Percentiles rank a stretch among this genome's conserved stretches.
Evolutionary conservation across 1,139 yeast genomes (phyloP).

Genomic region (Geotrichum carabidarum): DNA sequence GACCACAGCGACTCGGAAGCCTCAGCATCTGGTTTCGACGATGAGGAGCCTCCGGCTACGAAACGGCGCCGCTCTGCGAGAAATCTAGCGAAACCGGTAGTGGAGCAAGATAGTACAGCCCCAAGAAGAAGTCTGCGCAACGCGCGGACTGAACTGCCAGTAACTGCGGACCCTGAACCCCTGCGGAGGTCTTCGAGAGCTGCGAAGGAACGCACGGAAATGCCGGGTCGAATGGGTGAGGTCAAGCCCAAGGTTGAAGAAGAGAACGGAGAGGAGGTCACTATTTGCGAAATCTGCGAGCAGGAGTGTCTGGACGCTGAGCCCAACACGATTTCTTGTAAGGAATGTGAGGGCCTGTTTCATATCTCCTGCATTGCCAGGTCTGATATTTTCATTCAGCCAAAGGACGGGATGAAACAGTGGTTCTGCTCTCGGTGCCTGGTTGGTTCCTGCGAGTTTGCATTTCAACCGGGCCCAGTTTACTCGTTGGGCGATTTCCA

Average conservation of each 20-base stretch:
- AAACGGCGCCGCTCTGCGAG: background rate
- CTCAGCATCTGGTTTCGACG: constrained; percentile 2
- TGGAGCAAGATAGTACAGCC: background rate
- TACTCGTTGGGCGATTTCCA: constrained; percentile 60
- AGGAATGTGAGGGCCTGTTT: constrained; percentile 16
- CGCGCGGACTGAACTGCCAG: background rate
- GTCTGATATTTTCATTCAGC: constrained; percentile 14
- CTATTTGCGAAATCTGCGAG: constrained; percentile 19
- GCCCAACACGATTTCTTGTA: background rate
- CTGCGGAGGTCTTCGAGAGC: background rate
- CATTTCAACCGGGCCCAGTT: constrained; percentile 70
- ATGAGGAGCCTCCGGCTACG: constrained; percentile 1
- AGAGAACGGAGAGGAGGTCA: constrained; percentile 15
- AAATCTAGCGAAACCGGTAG: background rate
- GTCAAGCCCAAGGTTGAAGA: constrained; percentile 4
- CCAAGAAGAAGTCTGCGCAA: background rate
- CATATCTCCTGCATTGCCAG: constrained; percentile 12
- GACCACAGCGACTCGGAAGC: constrained; percentile 2
- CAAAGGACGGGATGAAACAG: constrained; percentile 24
- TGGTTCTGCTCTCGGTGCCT: constrained; percentile 85
- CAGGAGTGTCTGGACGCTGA: constrained; percentile 5
- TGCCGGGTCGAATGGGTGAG: background rate
- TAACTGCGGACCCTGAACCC: background rate
- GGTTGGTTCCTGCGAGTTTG: constrained; percentile 83
- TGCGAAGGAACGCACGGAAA: background rate